Percentiles rank a stretch among this genome's conserved stretches.
Evolutionary conservation across 768 basidiomycete species (phyloP).

Genomic region (Austroboletus festivus): DNA sequence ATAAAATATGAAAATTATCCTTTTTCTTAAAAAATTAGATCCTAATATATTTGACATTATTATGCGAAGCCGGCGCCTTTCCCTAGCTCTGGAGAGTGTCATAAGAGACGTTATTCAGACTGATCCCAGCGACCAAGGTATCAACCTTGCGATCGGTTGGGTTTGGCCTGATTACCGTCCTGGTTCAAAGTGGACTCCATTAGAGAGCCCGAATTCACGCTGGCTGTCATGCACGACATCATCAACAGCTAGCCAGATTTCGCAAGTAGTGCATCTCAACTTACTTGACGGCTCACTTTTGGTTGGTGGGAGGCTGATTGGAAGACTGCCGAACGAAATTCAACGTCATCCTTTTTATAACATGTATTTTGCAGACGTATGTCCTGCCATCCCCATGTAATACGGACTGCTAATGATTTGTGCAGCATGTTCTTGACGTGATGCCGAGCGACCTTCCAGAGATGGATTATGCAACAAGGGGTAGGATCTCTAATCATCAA

Average conservation of each 20-base stretch:
- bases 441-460: constrained; percentile 19
- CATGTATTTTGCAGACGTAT: not conserved
- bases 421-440: constrained; percentile 13
- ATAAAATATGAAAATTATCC: no score
- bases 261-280: constrained; percentile 15
- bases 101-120: constrained; percentile 1
- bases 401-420: not conserved
- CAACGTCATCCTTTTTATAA: constrained; percentile 11
- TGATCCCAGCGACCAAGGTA: not conserved
- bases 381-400: not conserved
- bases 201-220: not conserved
- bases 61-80: constrained; percentile 27
- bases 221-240: constrained; percentile 21
- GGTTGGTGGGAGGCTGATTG: constrained; percentile 23
- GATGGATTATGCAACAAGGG: constrained; percentile 23
- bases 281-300: constrained; percentile 21
- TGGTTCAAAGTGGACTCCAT: constrained; percentile 4
- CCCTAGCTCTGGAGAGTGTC: not conserved
- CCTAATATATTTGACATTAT: no score
- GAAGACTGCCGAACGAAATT: constrained; percentile 10
- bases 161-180: not conserved
- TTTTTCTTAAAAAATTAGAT: no score
- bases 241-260: not conserved
- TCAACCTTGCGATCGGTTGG: constrained; percentile 13
- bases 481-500: constrained; percentile 15